A percentile compares a stretch with the other conserved stretches of the same genome.
phyloP scores from a whole-genome alignment of 805 yeast species.

The Candida wancherniae region DNA sequence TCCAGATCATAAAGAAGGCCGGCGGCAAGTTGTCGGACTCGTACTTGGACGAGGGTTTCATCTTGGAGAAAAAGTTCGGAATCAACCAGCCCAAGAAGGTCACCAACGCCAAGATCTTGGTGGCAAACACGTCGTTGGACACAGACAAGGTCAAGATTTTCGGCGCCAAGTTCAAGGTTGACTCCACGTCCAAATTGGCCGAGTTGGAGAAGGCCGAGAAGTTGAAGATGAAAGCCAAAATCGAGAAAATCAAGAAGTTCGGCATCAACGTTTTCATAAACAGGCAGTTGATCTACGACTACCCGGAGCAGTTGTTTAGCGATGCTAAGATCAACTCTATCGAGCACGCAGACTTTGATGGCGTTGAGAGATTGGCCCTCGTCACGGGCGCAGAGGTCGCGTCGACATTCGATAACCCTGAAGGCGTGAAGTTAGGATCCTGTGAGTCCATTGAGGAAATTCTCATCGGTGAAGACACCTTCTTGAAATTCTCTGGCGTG shows the following conservation, averaged over 20 bases:
- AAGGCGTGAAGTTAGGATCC: slow-evolving; percentile 75
- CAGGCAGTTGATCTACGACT: slow-evolving; percentile 94
- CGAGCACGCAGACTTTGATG: slow-evolving; percentile 98
- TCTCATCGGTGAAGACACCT: slow-evolving; percentile 86
- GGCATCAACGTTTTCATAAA: slow-evolving; percentile 88
- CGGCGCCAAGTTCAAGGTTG: slow-evolving; percentile 97
- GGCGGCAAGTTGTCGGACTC: slow-evolving; percentile 94
- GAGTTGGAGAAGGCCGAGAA: slow-evolving; percentile 92
- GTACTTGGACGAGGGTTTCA: slow-evolving; percentile 92
- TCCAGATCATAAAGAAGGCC: slow-evolving; percentile 86
- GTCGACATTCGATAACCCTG: slow-evolving; percentile 92
- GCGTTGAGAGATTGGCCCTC: slow-evolving; percentile 91
- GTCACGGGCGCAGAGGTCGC: slow-evolving; percentile 99
- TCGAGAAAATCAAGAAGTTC: slow-evolving; percentile 82
- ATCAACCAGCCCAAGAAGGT: slow-evolving; percentile 87
- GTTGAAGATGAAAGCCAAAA: slow-evolving; percentile 85
- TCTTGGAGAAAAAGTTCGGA: slow-evolving; percentile 87
- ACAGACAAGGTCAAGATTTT: slow-evolving; percentile 96
- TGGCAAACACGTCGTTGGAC: slow-evolving; percentile 94
- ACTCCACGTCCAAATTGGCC: slow-evolving; percentile 89
- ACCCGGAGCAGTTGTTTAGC: slow-evolving; percentile 92
- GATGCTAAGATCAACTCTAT: slow-evolving; percentile 85
- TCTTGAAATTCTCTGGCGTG: slow-evolving; percentile 92
- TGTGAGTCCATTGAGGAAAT: slow-evolving; percentile 90
- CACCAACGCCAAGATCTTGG: slow-evolving; percentile 77